phyloP scores from a whole-genome alignment of 192 early-diverging fungal species.

The Coemansia sp. region DNA sequence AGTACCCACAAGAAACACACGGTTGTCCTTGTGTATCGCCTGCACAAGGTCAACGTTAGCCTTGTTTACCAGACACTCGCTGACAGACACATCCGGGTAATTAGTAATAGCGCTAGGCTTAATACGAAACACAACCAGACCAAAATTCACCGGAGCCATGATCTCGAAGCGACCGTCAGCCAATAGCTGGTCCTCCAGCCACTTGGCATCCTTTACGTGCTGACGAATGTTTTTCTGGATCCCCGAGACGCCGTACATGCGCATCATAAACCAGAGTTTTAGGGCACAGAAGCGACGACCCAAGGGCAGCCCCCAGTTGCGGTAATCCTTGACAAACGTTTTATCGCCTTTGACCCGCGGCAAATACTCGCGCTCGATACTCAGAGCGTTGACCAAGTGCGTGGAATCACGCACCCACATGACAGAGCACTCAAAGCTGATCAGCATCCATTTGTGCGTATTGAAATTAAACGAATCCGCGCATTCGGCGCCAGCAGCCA shows the following conservation, averaged over 20 bases:
- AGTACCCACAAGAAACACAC: constrained; percentile 16
- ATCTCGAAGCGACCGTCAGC: constrained; percentile 38
- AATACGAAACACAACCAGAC: constrained; percentile 38
- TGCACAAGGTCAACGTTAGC: constrained; percentile 11
- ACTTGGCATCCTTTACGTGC: constrained; percentile 25
- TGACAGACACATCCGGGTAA: not conserved
- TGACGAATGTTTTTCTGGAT: constrained; percentile 44
- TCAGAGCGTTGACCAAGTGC: constrained; percentile 40
- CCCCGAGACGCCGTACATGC: constrained; percentile 50
- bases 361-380: constrained; percentile 44
- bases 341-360: constrained; percentile 21
- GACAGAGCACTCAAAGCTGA: constrained; percentile 55
- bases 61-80: not conserved
- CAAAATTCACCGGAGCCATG: constrained; percentile 23
- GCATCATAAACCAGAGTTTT: constrained; percentile 60
- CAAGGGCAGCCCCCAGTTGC: constrained; percentile 56
- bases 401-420: constrained; percentile 52
- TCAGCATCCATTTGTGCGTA: constrained; percentile 61
- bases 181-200: constrained; percentile 21
- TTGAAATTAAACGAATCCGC: constrained; percentile 60
- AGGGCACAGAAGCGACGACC: constrained; percentile 57
- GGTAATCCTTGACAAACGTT: constrained; percentile 46
- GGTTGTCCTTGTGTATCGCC: constrained; percentile 8
- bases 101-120: constrained; percentile 12
- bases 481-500: constrained; percentile 37